A percentile compares a stretch with the other conserved stretches of the same genome.
Evolutionary conservation across 2,329 filamentous ascomycete species (phyloP).

Genomic region (Blastomyces silverae): DNA sequence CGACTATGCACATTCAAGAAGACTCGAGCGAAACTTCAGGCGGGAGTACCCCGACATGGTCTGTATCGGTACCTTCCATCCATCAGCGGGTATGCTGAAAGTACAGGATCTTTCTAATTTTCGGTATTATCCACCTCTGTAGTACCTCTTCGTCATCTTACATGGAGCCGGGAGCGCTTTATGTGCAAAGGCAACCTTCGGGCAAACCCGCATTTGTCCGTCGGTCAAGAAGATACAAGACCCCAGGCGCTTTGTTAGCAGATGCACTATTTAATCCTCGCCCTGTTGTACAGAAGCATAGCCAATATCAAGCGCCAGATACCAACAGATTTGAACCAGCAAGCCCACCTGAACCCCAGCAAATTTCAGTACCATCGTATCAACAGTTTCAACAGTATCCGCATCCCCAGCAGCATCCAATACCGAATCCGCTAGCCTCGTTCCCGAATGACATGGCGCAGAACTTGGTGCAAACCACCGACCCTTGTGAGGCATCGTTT

Average conservation of each 20-base stretch:
- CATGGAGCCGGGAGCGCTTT: constrained; percentile 18
- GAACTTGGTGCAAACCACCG: neutral
- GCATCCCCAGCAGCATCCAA: neutral
- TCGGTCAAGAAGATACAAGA: constrained; percentile 16
- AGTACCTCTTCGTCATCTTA: constrained; percentile 2
- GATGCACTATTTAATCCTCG: constrained; percentile 13
- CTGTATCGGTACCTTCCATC: neutral
- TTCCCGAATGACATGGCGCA: neutral
- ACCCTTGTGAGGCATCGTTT: neutral
- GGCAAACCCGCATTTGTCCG: constrained; percentile 21
- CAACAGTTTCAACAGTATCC: neutral
- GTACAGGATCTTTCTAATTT: neutral
- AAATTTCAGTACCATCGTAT: neutral
- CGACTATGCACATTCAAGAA: neutral
- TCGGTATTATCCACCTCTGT: neutral
- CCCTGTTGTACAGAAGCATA: neutral
- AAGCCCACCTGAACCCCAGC: constrained; percentile 3
- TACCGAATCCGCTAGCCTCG: neutral
- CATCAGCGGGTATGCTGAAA: neutral
- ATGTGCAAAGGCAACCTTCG: constrained; percentile 19
- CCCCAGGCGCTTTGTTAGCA: constrained; percentile 12
- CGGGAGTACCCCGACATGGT: constrained; percentile 9
- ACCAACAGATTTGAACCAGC: neutral
- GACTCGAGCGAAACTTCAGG: constrained; percentile 2
- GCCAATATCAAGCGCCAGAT: neutral